Evolutionary conservation across 495 filamentous ascomycete species (phyloP), one percentile per base, ranked within the genome.

Genomic region (Chaetomidium leptoderma): DNA sequence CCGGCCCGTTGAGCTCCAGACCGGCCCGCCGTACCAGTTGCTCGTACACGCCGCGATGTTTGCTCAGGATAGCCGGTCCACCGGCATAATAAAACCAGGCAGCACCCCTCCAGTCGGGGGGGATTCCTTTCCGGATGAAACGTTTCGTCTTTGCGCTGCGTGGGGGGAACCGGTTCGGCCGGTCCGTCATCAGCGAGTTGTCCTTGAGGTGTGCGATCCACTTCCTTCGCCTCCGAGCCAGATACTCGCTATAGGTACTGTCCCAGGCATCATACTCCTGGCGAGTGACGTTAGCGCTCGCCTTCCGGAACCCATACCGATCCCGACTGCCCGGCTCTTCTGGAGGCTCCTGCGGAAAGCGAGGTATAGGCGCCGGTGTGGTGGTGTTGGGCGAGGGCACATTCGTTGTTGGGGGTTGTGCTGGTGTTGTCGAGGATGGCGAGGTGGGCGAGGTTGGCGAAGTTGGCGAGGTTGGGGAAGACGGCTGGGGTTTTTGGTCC

Each of bases 1-100:
- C 63, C 2, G 65, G 60, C 0, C 58, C 60, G 17, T 40, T 53
- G 0, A 60, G 61, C 7, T 66, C 62, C 24, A 69, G 46, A 7
- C 53, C 64, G 6, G 66, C 66, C 46, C 78, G 78, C 58, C 76
- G 69, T 13, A 95, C 72, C 30, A 96, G 75, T 40, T 82, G 73
- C 37, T 84, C 78, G 62, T 96, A 98, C 11, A 90, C 69, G 3
- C 89, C 89, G 10, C 77, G 74, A 65, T 95, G 79, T 53, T 88
- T 85, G 53, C 81, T 81, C 54, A 97, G 65, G 60, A 86, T 83
- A 39, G 84, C 81, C 27, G 89, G 88, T 6, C 93, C 93, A 13
- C 90, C 91, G n/a, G 91, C 91, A 69, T 97, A 98, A 72, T 86
- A 97, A 65, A 96, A 98, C 93, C 93, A 98, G 30, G 93, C 92